A percentile compares a stretch with the other conserved stretches of the same genome.
These are phyloP conservation scores for Irpex lacteus DNA, from an alignment of 1,284 basidiomycete genomes.

Conservation along the genomic window DNA sequence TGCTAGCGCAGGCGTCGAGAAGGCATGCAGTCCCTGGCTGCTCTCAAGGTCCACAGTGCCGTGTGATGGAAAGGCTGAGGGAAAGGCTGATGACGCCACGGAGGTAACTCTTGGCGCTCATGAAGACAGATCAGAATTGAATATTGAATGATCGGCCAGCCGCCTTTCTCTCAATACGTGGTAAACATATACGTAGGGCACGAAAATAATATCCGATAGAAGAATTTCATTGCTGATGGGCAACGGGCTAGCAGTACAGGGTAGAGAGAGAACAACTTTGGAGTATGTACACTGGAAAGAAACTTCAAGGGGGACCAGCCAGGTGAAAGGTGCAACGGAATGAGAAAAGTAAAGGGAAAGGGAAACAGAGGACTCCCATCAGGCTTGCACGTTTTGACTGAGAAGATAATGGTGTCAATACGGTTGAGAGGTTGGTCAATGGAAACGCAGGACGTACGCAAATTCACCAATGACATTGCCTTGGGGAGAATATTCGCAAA, in stretches of 20 bases:
- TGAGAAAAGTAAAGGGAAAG: conserved; percentile 1
- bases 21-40: neutral
- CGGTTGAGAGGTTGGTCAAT: neutral
- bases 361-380: conserved; percentile 1
- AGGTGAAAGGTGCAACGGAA: neutral
- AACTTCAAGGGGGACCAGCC: conserved; percentile 1
- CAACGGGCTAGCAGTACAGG: neutral
- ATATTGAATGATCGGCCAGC: neutral
- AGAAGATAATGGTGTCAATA: neutral
- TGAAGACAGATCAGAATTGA: too few relatives aligned
- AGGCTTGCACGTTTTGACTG: conserved; percentile 35
- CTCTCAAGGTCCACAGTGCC: neutral
- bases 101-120: neutral
- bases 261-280: neutral
- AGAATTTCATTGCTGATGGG: neutral
- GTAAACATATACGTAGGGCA: neutral
- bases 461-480: conserved; percentile 67
- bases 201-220: neutral
- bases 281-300: neutral
- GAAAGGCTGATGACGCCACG: neutral
- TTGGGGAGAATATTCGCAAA: conserved; percentile 64
- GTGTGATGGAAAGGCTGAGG: neutral
- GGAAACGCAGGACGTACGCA: conserved; percentile 37
- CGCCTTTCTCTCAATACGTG: neutral
- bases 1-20: neutral